Evolutionary conservation across 2,329 filamentous ascomycete genomes (phyloP).

Genomic region (Venturia effusa): DNA sequence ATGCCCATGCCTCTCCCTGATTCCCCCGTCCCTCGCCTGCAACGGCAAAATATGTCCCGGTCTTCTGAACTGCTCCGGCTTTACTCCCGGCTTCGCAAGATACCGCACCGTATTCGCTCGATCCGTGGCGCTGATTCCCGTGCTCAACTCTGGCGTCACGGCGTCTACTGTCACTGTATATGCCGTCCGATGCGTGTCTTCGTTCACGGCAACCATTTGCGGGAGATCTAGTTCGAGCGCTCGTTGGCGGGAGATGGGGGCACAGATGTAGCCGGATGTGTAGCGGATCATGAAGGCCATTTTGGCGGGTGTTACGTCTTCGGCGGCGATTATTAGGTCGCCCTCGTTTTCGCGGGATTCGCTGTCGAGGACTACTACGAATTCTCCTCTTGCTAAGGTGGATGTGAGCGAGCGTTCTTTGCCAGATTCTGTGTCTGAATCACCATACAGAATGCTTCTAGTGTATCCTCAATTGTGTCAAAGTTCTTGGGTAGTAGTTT

Average conservation of each 20-base stretch:
- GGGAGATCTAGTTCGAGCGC: constrained; percentile 65
- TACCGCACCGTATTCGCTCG: constrained; percentile 69
- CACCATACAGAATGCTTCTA: constrained; percentile 12
- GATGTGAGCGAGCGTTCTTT: constrained; percentile 12
- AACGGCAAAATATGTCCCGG: constrained; percentile 89
- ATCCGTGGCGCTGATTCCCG: constrained; percentile 84
- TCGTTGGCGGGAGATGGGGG: constrained; percentile 61
- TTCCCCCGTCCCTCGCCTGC: constrained; percentile 66
- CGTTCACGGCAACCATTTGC: constrained; percentile 73
- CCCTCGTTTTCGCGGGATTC: constrained; percentile 93
- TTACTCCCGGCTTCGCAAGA: constrained; percentile 57
- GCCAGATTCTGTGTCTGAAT: background rate
- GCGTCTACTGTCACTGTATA: constrained; percentile 89
- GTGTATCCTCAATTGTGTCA: constrained; percentile 13
- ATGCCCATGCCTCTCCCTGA: constrained; percentile 70
- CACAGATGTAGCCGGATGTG: constrained; percentile 82
- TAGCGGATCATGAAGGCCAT: constrained; percentile 95
- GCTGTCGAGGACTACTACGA: constrained; percentile 91
- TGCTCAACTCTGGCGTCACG: constrained; percentile 60
- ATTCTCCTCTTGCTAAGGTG: constrained; percentile 52
- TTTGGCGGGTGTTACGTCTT: constrained; percentile 73
- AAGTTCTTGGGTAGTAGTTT: constrained; percentile 11
- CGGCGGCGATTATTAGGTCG: constrained; percentile 89
- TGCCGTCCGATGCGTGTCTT: constrained; percentile 80
- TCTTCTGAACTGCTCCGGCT: constrained; percentile 55